A percentile compares a stretch with the other conserved stretches of the same genome.
These are phyloP conservation scores for Didymella arachidicola DNA, from an alignment of 2,329 filamentous ascomycete species.

Conservation along the genomic window DNA sequence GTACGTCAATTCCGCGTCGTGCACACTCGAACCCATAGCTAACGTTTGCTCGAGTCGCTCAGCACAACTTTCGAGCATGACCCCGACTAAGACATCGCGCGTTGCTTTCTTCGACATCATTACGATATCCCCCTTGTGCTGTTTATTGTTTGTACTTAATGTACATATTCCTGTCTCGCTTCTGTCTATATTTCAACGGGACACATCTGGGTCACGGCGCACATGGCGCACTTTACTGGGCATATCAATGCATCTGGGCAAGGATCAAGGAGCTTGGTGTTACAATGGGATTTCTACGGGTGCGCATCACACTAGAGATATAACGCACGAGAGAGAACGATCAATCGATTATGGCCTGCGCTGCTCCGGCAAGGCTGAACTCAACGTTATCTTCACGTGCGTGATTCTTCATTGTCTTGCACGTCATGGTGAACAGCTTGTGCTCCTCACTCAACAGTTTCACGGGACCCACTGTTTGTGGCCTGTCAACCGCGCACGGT, in stretches of 20 bases:
- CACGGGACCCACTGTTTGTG: conserved; percentile 8
- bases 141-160: conserved; percentile 25
- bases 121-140: conserved; percentile 26
- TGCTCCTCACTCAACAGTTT: conserved; percentile 17
- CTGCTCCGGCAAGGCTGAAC: conserved; percentile 12
- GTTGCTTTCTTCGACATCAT: conserved; percentile 16
- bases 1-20: conserved; percentile 10
- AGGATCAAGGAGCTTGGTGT: conserved; percentile 18
- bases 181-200: conserved; percentile 15
- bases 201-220: conserved; percentile 14
- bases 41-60: conserved; percentile 14
- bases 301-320: conserved; percentile 13
- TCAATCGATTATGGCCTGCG: conserved; percentile 13
- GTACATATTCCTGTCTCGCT: conserved; percentile 27
- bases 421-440: conserved; percentile 13
- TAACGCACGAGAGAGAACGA: conserved; percentile 8
- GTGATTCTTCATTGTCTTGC: conserved; percentile 3
- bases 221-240: conserved; percentile 18
- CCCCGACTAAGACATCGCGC: conserved; percentile 6
- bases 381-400: background rate
- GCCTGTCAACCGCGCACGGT: conserved; percentile 13
- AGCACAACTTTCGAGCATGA: conserved; percentile 11
- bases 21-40: background rate
- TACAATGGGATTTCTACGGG: conserved; percentile 5
- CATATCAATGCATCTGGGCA: conserved; percentile 21